These are phyloP conservation scores for grape (Vitis vinifera) DNA, from an alignment of 164 flowering plant species.

Conservation along the genomic window DNA sequence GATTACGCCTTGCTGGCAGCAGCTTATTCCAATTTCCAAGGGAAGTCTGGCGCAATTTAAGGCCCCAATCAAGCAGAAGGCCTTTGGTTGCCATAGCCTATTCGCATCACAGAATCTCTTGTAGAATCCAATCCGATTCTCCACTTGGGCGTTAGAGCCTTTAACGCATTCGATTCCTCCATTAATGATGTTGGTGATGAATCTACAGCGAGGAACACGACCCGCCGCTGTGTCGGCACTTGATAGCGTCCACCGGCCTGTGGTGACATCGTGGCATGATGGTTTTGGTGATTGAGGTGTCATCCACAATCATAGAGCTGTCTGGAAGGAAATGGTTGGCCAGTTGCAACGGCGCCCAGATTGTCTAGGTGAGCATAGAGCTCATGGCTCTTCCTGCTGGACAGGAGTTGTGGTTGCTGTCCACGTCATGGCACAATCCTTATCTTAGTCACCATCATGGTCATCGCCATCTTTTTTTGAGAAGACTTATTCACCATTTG, in stretches of 20 bases:
- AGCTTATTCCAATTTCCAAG: no score
- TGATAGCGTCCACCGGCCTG: constrained; percentile 18
- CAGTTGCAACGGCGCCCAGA: constrained; percentile 17
- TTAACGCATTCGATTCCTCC: constrained; percentile 17
- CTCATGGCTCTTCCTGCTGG: constrained; percentile 13
- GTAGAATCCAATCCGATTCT: constrained; percentile 19
- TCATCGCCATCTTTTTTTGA: no score
- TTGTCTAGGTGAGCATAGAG: constrained; percentile 10
- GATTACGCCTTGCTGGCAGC: no score
- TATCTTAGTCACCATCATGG: no score
- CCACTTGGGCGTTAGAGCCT: constrained; percentile 3
- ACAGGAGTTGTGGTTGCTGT: constrained; percentile 21
- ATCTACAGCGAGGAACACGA: constrained; percentile 14
- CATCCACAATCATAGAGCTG: constrained; percentile 25
- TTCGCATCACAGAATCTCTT: constrained; percentile 4
- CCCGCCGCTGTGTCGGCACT: constrained; percentile 7
- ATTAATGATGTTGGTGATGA: constrained; percentile 20
- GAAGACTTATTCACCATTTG: no score
- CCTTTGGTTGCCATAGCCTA: no score
- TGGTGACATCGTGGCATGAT: constrained; percentile 21
- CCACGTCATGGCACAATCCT: no score
- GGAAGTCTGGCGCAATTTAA: no score
- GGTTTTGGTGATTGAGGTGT: constrained; percentile 18
- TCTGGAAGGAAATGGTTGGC: constrained; percentile 19
- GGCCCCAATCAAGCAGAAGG: no score